Evolutionary conservation across 352 stramenopile species (phyloP).

Genomic region (Phytophthora europaea): DNA sequence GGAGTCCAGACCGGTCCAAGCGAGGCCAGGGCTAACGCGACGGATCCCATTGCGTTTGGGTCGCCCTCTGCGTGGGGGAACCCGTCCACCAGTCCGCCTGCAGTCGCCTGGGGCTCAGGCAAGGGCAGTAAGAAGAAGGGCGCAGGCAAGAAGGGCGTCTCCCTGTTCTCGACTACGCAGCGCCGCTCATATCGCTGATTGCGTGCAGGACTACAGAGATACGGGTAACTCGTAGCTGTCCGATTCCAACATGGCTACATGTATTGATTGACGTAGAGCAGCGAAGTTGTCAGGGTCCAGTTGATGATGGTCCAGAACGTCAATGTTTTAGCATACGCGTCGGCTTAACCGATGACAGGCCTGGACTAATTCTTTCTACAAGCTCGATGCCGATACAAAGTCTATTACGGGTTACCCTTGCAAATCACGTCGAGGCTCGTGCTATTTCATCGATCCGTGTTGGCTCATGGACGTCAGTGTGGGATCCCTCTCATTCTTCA

Average conservation of each 20-base stretch:
- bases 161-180: conserved; percentile 78
- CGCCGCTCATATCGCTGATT: conserved; percentile 77
- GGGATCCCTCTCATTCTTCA: conserved; percentile 31
- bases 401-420: not conserved
- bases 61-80: conserved; percentile 60
- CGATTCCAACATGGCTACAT: not conserved
- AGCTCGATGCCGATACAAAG: not conserved
- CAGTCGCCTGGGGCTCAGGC: conserved; percentile 40
- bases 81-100: conserved; percentile 39
- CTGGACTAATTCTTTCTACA: conserved; percentile 28
- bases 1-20: not conserved
- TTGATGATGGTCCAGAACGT: not conserved
- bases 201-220: not conserved
- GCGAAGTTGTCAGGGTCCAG: not conserved
- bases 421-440: conserved; percentile 8
- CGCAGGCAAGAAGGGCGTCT: conserved; percentile 73
- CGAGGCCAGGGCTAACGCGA: conserved; percentile 10
- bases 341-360: conserved; percentile 16
- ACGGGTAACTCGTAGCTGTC: too few species aligned
- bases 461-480: conserved; percentile 13
- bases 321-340: conserved; percentile 4
- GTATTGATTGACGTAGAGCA: not conserved
- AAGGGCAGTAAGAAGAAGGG: conserved; percentile 71
- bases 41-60: conserved; percentile 29
- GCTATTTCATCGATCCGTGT: conserved; percentile 16